phyloP scores from a whole-genome alignment of 2,329 filamentous ascomycete genomes.

The Nemania sp. region DNA sequence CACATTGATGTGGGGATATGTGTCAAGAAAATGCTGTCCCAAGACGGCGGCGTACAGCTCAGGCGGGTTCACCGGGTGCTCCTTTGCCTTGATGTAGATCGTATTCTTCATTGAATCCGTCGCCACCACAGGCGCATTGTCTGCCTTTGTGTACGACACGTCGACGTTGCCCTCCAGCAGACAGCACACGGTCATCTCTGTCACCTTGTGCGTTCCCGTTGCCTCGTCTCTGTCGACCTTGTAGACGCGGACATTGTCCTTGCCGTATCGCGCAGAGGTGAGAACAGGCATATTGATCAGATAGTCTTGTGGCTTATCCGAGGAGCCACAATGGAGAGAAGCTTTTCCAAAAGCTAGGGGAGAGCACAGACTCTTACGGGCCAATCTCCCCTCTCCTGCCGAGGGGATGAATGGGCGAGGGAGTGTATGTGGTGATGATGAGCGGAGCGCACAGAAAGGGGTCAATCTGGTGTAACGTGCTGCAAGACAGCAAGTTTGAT shows the following conservation, averaged over 20 bases:
- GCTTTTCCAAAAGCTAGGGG: background rate
- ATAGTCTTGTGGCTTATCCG: background rate
- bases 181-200: conserved; percentile 93
- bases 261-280: conserved; percentile 75
- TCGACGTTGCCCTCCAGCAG: conserved; percentile 93
- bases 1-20: conserved; percentile 83
- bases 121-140: conserved; percentile 93
- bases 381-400: conserved; percentile 4
- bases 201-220: conserved; percentile 79
- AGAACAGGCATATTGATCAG: conserved; percentile 54
- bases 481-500: conserved; percentile 1
- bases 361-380: conserved; percentile 20
- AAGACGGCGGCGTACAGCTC: conserved; percentile 88
- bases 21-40: conserved; percentile 84
- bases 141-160: conserved; percentile 83
- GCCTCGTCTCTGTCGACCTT: conserved; percentile 84
- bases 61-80: conserved; percentile 87
- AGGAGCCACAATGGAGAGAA: background rate
- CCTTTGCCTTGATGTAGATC: conserved; percentile 91
- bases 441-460: conserved; percentile 14
- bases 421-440: background rate
- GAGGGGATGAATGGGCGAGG: background rate
- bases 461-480: conserved; percentile 22
- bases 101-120: conserved; percentile 99
- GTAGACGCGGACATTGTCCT: conserved; percentile 98